phyloP scores from a whole-genome alignment of 352 stramenopile genomes.

The Thalassiosira livingstoniorum region DNA sequence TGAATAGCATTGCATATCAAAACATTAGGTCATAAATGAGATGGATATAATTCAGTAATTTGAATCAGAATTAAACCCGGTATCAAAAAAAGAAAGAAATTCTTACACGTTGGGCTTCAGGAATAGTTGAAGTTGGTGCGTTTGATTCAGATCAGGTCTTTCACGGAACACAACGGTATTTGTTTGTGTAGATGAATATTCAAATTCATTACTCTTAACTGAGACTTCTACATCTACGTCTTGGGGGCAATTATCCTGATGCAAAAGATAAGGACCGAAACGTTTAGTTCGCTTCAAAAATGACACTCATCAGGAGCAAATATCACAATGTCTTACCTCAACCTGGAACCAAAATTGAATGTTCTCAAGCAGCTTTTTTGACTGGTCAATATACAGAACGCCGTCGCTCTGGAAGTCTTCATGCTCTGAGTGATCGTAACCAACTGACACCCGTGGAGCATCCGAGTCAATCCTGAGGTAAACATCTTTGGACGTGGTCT shows the following conservation, averaged over 20 bases:
- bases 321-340: background rate
- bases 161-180: background rate
- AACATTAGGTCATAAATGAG: too few relatives aligned
- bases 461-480: background rate
- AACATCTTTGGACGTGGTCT: slow-evolving; percentile 1
- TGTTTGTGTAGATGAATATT: slow-evolving; percentile 1
- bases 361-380: background rate
- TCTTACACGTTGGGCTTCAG: slow-evolving; percentile 1
- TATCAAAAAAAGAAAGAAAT: background rate
- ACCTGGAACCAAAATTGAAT: slow-evolving; percentile 3
- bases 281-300: too few relatives aligned
- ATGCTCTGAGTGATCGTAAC: background rate
- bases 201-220: slow-evolving; percentile 11
- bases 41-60: background rate
- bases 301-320: too few relatives aligned
- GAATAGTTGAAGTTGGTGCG: slow-evolving; percentile 1
- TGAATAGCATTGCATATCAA: too few relatives aligned
- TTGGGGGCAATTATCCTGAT: slow-evolving; percentile 11
- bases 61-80: background rate
- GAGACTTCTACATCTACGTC: background rate
- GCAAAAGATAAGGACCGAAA: background rate
- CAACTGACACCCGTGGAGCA: background rate
- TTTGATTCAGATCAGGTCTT: background rate
- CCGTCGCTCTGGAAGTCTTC: background rate
- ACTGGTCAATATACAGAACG: background rate